These are phyloP conservation scores for Angomonas ambiguus DNA, from an alignment of 208 protist species.

Conservation along the genomic window DNA sequence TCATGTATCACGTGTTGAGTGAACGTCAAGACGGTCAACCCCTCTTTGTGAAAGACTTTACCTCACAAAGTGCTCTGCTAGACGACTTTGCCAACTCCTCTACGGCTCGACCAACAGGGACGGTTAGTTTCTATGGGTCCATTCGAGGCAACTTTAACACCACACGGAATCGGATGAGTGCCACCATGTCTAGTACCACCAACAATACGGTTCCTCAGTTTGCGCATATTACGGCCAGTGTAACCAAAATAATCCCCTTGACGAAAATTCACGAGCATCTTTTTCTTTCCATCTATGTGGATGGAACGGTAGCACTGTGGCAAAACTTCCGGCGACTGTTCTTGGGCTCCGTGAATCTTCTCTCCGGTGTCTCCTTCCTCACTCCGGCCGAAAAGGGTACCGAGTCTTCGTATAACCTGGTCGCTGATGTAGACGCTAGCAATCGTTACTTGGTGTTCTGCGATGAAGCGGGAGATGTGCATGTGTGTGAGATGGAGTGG, in stretches of 20 bases:
- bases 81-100: background rate
- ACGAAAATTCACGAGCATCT: constrained; percentile 32
- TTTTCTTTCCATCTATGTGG: constrained; percentile 58
- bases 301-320: constrained; percentile 77
- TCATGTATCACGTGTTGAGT: constrained; percentile 74
- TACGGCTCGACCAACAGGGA: background rate
- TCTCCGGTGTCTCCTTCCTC: constrained; percentile 21
- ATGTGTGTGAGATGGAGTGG: constrained; percentile 56
- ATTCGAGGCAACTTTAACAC: background rate
- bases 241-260: constrained; percentile 43
- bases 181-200: background rate
- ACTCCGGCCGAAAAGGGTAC: background rate
- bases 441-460: constrained; percentile 49
- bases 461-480: constrained; percentile 64
- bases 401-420: constrained; percentile 13
- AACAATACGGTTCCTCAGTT: constrained; percentile 1
- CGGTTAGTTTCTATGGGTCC: background rate
- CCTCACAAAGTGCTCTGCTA: background rate
- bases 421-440: constrained; percentile 22
- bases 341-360: constrained; percentile 52
- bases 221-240: constrained; percentile 26
- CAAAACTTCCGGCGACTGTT: constrained; percentile 61
- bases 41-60: constrained; percentile 49
- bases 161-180: background rate
- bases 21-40: constrained; percentile 68